Evolutionary conservation across 1,284 basidiomycete genomes (phyloP).

Genomic region (Spongispora temasekensis): DNA sequence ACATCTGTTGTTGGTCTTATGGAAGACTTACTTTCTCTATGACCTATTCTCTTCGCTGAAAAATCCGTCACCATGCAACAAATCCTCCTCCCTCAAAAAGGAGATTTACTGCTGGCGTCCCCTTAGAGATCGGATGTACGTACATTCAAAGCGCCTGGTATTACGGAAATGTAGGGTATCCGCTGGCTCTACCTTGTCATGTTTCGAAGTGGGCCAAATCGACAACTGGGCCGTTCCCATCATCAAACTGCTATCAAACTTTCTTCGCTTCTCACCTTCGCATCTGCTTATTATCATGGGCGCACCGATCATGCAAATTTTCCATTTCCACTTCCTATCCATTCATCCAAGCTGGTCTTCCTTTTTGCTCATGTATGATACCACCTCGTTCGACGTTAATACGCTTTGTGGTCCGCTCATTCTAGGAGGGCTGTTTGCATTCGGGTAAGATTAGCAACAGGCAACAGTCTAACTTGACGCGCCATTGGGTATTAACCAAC

Average conservation of each 20-base stretch:
- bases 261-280: background rate
- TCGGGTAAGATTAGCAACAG: constrained; percentile 10
- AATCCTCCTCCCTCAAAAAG: no score
- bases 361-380: background rate
- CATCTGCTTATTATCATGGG: background rate
- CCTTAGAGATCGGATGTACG: no score
- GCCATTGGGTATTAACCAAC: background rate
- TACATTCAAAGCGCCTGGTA: no score
- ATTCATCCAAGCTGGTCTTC: background rate
- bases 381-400: background rate
- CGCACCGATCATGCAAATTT: background rate
- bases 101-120: no score
- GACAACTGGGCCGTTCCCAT: background rate
- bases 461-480: background rate
- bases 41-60: no score
- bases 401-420: constrained; percentile 23
- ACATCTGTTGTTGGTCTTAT: background rate
- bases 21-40: no score
- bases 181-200: background rate
- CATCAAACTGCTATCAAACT: background rate
- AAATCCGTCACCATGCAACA: no score
- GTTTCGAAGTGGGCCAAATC: background rate
- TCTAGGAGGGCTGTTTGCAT: constrained; percentile 27
- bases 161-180: background rate
- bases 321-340: background rate